phyloP scores from a whole-genome alignment of 78 protist genomes.

The Speleostelium caveatum region DNA sequence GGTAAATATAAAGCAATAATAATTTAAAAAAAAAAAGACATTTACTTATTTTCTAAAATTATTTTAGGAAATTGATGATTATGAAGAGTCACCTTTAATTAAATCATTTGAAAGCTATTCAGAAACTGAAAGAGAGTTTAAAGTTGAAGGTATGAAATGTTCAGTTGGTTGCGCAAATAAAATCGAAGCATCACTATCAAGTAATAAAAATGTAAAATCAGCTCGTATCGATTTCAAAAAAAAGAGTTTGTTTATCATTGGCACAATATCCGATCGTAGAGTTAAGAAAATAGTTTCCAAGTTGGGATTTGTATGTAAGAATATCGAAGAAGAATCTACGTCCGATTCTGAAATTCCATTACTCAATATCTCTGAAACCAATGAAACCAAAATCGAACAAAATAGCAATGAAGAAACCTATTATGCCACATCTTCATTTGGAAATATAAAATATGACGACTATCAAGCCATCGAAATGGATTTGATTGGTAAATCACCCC shows the following conservation, averaged over 20 bases:
- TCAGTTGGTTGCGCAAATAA: constrained; percentile 62
- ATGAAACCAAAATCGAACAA: not conserved
- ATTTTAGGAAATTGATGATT: not conserved
- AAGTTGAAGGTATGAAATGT: constrained; percentile 59
- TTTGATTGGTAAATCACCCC: not conserved
- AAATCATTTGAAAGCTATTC: not conserved
- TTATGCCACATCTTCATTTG: not conserved
- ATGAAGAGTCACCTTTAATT: constrained; percentile 3
- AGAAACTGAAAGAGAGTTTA: not conserved
- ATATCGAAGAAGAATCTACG: not conserved
- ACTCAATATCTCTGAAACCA: not conserved
- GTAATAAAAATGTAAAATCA: not conserved
- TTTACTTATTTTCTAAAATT: not conserved
- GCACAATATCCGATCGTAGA: not conserved
- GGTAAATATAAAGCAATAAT: not conserved
- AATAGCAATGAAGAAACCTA: not conserved
- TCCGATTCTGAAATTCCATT: not conserved
- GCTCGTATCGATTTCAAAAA: constrained; percentile 21
- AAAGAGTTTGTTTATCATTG: not conserved
- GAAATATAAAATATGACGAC: not conserved
- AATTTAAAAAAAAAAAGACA: not conserved
- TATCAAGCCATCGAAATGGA: constrained; percentile 13
- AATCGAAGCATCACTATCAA: constrained; percentile 17
- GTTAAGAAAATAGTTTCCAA: constrained; percentile 11
- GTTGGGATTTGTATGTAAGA: constrained; percentile 43